Base-by-base conservation (phyloP, 1,284 basidiomycete genomes). In the Papiliotrema laurentii region DNA sequence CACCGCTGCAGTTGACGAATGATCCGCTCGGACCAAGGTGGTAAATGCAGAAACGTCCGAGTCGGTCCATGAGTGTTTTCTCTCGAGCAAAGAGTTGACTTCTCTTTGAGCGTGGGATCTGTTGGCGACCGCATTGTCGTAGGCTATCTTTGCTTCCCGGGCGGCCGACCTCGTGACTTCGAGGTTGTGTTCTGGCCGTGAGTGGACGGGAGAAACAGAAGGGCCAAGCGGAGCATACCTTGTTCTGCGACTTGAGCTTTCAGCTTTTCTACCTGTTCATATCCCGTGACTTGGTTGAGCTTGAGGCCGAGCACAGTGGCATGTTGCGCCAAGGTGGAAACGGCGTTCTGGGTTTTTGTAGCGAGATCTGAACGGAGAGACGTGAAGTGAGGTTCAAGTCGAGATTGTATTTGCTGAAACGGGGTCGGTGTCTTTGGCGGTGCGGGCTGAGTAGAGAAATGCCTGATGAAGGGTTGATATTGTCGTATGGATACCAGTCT, bases 41-140 rank as follows among this genome's bases (percentile, higher is more conserved):
- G 91, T 94, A 75, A 94, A 96, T 21, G 83, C 79, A 30, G 78
- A 73, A 37, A 94, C 86, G 69, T 94, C 91, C 50, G 77, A 67
- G 63, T 89, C 87, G 5, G 65, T 68, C 78, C 92, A 97, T 11
- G 74, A 76, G 4, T 86, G 86, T 76, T 96, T 96, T 51, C 92
- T 86, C 69, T 90, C 86, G 16, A 96, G 77, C 0, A 97, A 80
- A 63, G 90, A 86, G 72, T 94, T 96, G 45, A 93, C 86, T 68
- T 92, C 85, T 24, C 85, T 81, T 69, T 94, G 91, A 7, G 88
- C 88, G 37, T 82, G 78, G 10, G 87, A 84, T 2, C 90, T 85
- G 55, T 81, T 77, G 10, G 80, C 64, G 9, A 92, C 86, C 0
- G 89, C 86, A 48, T 78, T 72, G 50, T 87, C 85, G 68, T 91